A percentile compares a stretch with the other conserved stretches of the same genome.
Evolutionary conservation across 441 rosid genomes (phyloP).

Genomic region (Manihot esculenta): DNA sequence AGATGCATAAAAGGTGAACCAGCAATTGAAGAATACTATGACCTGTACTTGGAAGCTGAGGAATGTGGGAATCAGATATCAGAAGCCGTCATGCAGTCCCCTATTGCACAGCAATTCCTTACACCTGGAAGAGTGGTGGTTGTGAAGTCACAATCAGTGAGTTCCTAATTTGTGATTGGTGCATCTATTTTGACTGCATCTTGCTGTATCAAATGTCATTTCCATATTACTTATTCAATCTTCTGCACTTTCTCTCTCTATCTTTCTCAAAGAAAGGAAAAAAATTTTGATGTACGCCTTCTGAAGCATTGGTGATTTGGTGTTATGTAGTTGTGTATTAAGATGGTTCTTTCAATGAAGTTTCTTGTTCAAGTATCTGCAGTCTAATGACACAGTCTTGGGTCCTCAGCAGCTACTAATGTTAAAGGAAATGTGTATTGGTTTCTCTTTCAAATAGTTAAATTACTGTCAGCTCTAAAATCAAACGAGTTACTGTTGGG

Average conservation of each 20-base stretch:
- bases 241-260: background rate
- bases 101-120: constrained; percentile 46
- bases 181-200: background rate
- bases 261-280: too few relatives aligned
- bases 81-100: constrained; percentile 68
- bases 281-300: background rate
- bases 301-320: background rate
- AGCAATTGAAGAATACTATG: constrained; percentile 87
- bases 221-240: constrained; percentile 1
- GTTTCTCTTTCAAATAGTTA: background rate
- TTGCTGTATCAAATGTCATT: background rate
- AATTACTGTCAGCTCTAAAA: background rate
- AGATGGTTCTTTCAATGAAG: background rate
- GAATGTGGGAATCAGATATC: constrained; percentile 46
- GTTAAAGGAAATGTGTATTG: background rate
- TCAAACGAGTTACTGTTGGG: background rate
- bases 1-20: constrained; percentile 97
- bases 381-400: background rate
- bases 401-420: background rate
- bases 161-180: constrained; percentile 26
- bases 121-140: constrained; percentile 80
- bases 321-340: background rate
- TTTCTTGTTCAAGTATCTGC: background rate
- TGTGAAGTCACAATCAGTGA: constrained; percentile 78
- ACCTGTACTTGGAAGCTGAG: constrained; percentile 66